These are phyloP conservation scores for Colletotrichum lupini DNA, from an alignment of 2,329 filamentous ascomycete species.

Conservation along the genomic window DNA sequence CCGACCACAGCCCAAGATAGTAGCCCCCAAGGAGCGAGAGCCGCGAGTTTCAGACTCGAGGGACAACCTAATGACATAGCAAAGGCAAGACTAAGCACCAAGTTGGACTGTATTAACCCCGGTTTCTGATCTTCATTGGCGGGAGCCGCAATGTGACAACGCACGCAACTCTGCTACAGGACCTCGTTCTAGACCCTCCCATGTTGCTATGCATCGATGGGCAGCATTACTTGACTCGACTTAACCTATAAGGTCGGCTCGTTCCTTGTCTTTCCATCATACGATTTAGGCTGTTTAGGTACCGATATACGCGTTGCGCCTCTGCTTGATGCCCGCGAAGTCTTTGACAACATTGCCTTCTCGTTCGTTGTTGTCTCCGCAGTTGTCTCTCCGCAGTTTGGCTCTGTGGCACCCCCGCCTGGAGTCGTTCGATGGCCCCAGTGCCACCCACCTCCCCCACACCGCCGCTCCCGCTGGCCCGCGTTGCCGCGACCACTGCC, in stretches of 20 bases:
- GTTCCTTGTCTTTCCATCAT: not conserved
- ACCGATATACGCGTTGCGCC: not conserved
- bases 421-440: not conserved
- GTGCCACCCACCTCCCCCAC: not conserved
- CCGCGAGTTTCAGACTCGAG: too few relatives aligned
- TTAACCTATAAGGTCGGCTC: not conserved
- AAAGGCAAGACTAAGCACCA: not conserved
- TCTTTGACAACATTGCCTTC: not conserved
- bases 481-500: not conserved
- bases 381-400: not conserved
- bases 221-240: not conserved
- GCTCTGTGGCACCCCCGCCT: not conserved
- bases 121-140: not conserved
- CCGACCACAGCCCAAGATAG: too few relatives aligned
- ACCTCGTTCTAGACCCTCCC: not conserved
- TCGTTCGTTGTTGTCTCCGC: not conserved
- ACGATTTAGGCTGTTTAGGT: not conserved
- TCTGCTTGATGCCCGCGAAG: not conserved
- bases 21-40: too few relatives aligned
- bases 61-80: too few relatives aligned
- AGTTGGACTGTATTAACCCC: not conserved
- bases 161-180: not conserved
- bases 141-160: not conserved
- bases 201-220: not conserved
- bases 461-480: conserved; percentile 7